Evolutionary conservation across 768 basidiomycete species (phyloP), one percentile per base, ranked within the genome.

Genomic region (Scleroderma bovista): DNA sequence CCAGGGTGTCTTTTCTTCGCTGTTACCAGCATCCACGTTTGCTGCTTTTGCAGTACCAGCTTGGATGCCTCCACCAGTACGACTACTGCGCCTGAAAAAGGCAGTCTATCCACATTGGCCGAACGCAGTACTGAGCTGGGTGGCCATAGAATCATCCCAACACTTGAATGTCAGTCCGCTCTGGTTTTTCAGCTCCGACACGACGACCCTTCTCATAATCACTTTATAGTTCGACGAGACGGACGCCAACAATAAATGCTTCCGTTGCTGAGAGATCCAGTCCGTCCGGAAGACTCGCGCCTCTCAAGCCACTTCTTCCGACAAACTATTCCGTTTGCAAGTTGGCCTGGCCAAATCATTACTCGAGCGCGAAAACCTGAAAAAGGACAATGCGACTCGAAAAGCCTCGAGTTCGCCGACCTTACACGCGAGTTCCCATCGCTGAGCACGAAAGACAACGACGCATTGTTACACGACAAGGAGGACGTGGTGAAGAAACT

Each of bases 231-330:
- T 80, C 60, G 93, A 98, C 65, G 94, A 97, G 70, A 78, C 86
- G 17, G 93, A 96, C 65, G 84, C 84, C 41, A 94, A n/a, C n/a
- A n/a, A n/a, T n/a, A n/a, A n/a, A n/a, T n/a, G n/a, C n/a, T n/a
- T n/a, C n/a, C n/a, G n/a, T n/a, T n/a, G n/a, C n/a, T n/a, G n/a
- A 48, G 95, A 98, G 65, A 85, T 88, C 68, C 97, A 98, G 65
- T 84, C 90, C 3, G 80, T 91, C 40, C 84, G 96, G 54, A 98
- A 98, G 72, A 97, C 95, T 9, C 83, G 95, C 8, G 86, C 93
- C 15, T 87, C 87, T 1, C 94, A 98, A 61, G 84, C 83, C 10
- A 86, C 88, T 1, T 91, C 85, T 16, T 86, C 93, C 13, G 95
- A 98, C 60, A 90, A 92, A 57, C 79, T 99, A 56, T 68, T 83